phyloP scores from a whole-genome alignment of 2,329 filamentous ascomycete species.

The Aaosphaeria pasadenensis region DNA sequence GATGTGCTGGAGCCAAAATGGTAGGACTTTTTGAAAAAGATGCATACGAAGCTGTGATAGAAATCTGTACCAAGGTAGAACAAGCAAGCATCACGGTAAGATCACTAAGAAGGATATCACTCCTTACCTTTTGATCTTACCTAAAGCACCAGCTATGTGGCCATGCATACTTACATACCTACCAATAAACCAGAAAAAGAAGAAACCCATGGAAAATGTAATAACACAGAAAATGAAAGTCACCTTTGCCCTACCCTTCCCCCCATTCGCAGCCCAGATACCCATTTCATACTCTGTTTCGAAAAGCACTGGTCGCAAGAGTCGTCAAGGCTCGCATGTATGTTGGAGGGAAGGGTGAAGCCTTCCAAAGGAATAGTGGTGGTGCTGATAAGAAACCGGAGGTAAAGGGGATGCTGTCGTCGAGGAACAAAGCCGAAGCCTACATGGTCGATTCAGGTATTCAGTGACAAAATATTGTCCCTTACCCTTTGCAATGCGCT shows the following conservation, averaged over 20 bases:
- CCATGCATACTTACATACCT: slow-evolving; percentile 25
- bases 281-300: not conserved
- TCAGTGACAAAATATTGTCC: no score
- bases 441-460: no score
- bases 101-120: slow-evolving; percentile 24
- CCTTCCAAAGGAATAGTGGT: no score
- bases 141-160: slow-evolving; percentile 7
- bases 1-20: no score
- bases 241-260: slow-evolving; percentile 25
- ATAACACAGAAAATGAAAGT: slow-evolving; percentile 17
- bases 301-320: no score
- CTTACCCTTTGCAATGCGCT: not conserved
- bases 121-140: slow-evolving; percentile 30
- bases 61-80: no score
- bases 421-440: no score
- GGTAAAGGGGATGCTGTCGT: no score
- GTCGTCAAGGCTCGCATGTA: not conserved
- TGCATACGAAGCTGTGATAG: no score
- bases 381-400: no score
- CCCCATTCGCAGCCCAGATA: not conserved
- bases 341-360: not conserved
- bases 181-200: slow-evolving; percentile 14
- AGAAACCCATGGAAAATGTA: slow-evolving; percentile 1
- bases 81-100: slow-evolving; percentile 13
- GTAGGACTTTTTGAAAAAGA: no score